Evolutionary conservation across 2,329 filamentous ascomycete genomes (phyloP), one percentile per base, ranked within the genome.

Genomic region (Gliomastix tumulicola): DNA sequence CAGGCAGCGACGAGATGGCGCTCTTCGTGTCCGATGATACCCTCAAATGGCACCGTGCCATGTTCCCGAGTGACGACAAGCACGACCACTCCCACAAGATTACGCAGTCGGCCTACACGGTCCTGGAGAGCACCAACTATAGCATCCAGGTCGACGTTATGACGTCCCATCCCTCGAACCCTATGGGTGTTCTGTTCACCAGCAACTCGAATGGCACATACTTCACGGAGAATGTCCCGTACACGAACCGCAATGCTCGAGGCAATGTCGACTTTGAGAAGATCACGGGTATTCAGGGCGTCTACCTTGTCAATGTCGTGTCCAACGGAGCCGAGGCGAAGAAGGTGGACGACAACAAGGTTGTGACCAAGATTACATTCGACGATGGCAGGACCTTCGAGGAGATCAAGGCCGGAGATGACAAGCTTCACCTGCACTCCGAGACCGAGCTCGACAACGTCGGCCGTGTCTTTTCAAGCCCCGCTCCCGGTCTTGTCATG

Each of bases 201-300:
- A 97, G 90, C 55, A 98, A 98, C 57, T 97, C 89, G 21, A 94
- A 97, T 55, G 92, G 92, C 42, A 96, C 88, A 3, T 96, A 90
- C 59, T 98, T 97, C 56, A 92, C 85, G 3, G 81, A 84, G 51
- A 97, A 95, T 50, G 75, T 90, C 38, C 85, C 94, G 41, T 84
- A 96, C 57, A 96, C 90, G 22, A 97, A 98, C 58, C 84, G 89
- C 49, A 84, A 90, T 50, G 49, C 56, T 9, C 62, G 65, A 20
- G 88, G 88, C 4, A 76, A 80, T 39, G 89, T 98, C 35, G 92
- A 98, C 57, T 98, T 97, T 50, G 92, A 98, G 56, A 94, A 95
- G 62, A 80, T 98, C 36, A 74, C 83, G 28, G 83, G 84, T 38
- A 90, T 98, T 23, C 89, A 97, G 56, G 92, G 92, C 23, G 84